phyloP scores from a whole-genome alignment of 192 early-diverging fungal species.

The Funneliformis geosporum region DNA sequence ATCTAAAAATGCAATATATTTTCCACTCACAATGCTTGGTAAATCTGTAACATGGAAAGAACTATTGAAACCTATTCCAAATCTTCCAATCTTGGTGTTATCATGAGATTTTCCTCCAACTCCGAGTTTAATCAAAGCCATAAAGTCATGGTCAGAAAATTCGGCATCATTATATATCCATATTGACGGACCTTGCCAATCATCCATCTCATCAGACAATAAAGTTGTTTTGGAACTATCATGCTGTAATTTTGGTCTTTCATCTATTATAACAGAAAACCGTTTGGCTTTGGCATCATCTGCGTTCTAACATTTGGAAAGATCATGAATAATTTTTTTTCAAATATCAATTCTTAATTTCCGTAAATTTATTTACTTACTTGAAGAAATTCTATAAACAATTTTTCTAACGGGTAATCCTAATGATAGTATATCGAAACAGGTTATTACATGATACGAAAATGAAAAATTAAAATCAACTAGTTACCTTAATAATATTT shows the following conservation, averaged over 20 bases:
- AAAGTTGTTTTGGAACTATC: neutral
- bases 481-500: neutral
- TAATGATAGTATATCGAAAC: neutral
- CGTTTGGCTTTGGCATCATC: constrained; percentile 27
- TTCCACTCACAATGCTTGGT: constrained; percentile 34
- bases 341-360: neutral
- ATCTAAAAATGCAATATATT: constrained; percentile 33
- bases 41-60: constrained; percentile 31
- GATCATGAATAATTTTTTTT: neutral
- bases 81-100: constrained; percentile 16
- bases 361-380: neutral
- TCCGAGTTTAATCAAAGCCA: constrained; percentile 32
- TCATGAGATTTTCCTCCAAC: constrained; percentile 35
- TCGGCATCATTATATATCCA: constrained; percentile 35
- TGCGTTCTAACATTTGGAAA: constrained; percentile 40
- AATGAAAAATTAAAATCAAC: neutral
- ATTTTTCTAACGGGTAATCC: neutral
- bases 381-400: constrained; percentile 2
- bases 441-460: neutral
- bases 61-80: constrained; percentile 29
- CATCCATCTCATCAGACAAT: constrained; percentile 25
- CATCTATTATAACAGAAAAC: constrained; percentile 1
- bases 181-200: constrained; percentile 36
- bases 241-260: neutral
- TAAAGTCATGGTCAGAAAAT: constrained; percentile 31